phyloP scores from a whole-genome alignment of 139 green algal genomes.

The Edaphochlamys debaryana region DNA sequence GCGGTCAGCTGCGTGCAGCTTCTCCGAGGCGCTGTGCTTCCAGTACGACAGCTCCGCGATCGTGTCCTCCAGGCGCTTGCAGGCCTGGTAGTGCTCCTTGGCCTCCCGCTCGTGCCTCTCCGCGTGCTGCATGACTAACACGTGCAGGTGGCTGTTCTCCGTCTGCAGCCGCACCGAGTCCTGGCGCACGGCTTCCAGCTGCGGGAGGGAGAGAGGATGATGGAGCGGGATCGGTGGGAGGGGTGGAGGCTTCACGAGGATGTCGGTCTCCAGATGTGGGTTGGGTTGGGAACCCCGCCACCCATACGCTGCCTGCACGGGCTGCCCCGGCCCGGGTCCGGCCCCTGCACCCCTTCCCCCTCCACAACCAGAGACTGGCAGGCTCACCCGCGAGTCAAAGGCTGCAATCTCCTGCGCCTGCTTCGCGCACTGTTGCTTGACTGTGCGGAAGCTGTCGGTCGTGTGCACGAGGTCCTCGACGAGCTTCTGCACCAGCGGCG shows the following conservation, averaged over 20 bases:
- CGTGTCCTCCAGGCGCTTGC: slow-evolving; percentile 60
- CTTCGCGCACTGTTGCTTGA: slow-evolving; percentile 65
- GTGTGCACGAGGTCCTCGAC: slow-evolving; percentile 75
- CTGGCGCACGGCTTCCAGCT: slow-evolving; percentile 72
- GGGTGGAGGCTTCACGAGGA: too few species aligned
- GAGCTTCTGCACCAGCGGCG: slow-evolving; percentile 63
- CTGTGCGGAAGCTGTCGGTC: slow-evolving; percentile 67
- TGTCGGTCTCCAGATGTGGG: too few species aligned
- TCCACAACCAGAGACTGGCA: too few species aligned
- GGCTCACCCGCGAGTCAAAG: slow-evolving; percentile 62
- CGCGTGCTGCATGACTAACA: slow-evolving; percentile 68
- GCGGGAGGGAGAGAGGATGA: neutral
- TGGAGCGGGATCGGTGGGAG: too few species aligned
- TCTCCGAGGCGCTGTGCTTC: slow-evolving; percentile 58
- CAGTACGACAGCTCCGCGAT: slow-evolving; percentile 67
- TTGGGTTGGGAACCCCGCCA: too few species aligned
- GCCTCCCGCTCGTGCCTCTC: slow-evolving; percentile 61
- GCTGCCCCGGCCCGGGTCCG: too few species aligned
- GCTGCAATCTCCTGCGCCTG: slow-evolving; percentile 64
- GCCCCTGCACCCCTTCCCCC: too few species aligned
- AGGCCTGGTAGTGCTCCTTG: slow-evolving; percentile 53
- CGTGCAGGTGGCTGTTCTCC: slow-evolving; percentile 80
- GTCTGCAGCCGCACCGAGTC: slow-evolving; percentile 61
- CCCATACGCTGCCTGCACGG: too few species aligned
- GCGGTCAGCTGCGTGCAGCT: slow-evolving; percentile 55